A percentile compares a stretch with the other conserved stretches of the same genome.
phyloP scores from a whole-genome alignment of 2,329 filamentous ascomycete species.

The Fusarium sarcochroum region DNA sequence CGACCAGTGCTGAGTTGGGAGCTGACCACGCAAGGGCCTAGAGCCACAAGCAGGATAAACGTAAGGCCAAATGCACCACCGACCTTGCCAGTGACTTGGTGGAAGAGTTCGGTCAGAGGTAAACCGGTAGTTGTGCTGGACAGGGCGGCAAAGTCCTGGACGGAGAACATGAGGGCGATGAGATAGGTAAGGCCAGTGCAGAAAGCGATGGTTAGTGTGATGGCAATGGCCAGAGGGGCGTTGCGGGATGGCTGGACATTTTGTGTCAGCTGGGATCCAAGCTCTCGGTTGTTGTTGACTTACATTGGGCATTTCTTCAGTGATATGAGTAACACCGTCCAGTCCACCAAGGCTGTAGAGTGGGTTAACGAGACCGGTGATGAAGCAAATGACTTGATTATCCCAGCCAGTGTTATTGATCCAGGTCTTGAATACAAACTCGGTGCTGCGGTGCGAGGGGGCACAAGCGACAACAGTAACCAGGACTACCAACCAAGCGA shows the following conservation, averaged over 20 bases:
- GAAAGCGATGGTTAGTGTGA: constrained; percentile 4
- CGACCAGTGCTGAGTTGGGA: constrained; percentile 16
- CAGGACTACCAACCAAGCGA: constrained; percentile 9
- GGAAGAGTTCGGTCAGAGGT: constrained; percentile 15
- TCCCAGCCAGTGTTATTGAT: constrained; percentile 18
- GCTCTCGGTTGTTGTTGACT: no score
- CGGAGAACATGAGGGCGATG: constrained; percentile 9
- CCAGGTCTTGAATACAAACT: constrained; percentile 23
- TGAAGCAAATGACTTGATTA: constrained; percentile 8
- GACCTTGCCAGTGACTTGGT: neutral
- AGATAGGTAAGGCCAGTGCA: constrained; percentile 13
- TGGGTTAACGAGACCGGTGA: constrained; percentile 9
- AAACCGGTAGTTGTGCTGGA: neutral
- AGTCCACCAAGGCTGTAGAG: constrained; percentile 10
- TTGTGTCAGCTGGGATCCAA: no score
- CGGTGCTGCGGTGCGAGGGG: neutral
- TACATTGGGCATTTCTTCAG: constrained; percentile 25
- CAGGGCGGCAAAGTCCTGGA: neutral
- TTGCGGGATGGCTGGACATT: neutral
- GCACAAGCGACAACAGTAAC: constrained; percentile 6
- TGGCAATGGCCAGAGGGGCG: constrained; percentile 6
- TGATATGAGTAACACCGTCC: constrained; percentile 10
- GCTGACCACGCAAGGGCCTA: constrained; percentile 6
- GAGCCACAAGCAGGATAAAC: neutral
- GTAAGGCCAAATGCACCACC: constrained; percentile 2